phyloP scores from a whole-genome alignment of 2,329 filamentous ascomycete genomes.

The Colletotrichum australisinense region DNA sequence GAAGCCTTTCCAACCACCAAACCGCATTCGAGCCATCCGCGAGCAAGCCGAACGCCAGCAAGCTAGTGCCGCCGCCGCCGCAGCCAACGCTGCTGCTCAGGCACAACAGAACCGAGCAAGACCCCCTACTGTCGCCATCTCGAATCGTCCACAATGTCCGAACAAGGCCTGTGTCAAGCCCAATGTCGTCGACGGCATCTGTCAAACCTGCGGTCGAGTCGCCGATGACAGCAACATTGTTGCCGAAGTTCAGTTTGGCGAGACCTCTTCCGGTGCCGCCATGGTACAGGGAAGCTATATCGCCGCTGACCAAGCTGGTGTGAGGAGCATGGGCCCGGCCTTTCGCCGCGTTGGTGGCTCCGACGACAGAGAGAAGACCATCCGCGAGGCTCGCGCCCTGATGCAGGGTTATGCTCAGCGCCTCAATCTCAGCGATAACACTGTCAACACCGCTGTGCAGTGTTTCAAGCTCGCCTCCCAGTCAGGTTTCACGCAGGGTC shows the following conservation, averaged over 20 bases:
- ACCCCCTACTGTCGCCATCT: slow-evolving; percentile 45
- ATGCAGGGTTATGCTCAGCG: slow-evolving; percentile 72
- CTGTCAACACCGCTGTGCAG: slow-evolving; percentile 72
- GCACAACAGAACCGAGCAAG: slow-evolving; percentile 37
- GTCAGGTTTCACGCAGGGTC: slow-evolving; percentile 86
- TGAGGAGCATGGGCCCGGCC: slow-evolving; percentile 73
- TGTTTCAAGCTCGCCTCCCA: slow-evolving; percentile 82
- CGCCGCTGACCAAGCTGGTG: slow-evolving; percentile 85
- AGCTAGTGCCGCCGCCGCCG: slow-evolving; percentile 45
- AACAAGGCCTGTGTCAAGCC: slow-evolving; percentile 71
- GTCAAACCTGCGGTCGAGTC: slow-evolving; percentile 86
- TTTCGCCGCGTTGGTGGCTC: slow-evolving; percentile 70
- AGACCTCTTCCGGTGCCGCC: slow-evolving; percentile 85
- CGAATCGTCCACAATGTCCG: slow-evolving; percentile 60
- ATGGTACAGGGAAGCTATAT: slow-evolving; percentile 92
- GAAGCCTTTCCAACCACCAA: slow-evolving; percentile 59
- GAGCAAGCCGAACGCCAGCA: slow-evolving; percentile 61
- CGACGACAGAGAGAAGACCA: slow-evolving; percentile 69
- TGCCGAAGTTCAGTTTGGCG: slow-evolving; percentile 90
- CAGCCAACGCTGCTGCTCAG: slow-evolving; percentile 37
- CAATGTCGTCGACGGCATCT: slow-evolving; percentile 75
- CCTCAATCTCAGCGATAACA: slow-evolving; percentile 68
- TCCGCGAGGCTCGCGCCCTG: slow-evolving; percentile 67
- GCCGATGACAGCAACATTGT: slow-evolving; percentile 91
- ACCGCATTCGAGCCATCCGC: slow-evolving; percentile 62